Base-by-base conservation (phyloP, 164 flowering plant species). In the Magnolia kwangsiensis region DNA sequence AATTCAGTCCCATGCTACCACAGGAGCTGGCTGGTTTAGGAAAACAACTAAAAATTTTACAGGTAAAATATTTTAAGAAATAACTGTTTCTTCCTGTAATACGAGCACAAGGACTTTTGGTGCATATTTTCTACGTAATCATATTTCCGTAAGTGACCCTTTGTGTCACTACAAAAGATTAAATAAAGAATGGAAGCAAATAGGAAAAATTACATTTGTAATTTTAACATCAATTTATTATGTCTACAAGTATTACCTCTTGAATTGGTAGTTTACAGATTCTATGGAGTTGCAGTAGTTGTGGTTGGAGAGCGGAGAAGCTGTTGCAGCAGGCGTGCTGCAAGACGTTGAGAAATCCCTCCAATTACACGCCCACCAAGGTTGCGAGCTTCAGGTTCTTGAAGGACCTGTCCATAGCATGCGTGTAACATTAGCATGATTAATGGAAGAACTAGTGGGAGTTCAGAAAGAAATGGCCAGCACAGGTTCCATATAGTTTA, bases 291-390 rank as follows among this genome's bases (percentile, higher is more conserved):
- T 64, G 76, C n/a, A 7, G 76, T 71, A 76, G 31, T 78, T 68
- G 91, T 68, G 50, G 90, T 65, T 63, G 95, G 90, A 49, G 82
- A 63, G 27, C 89, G 85, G 4, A 95, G 98, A 80, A 95, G 84
- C 80, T 93, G 98, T 80, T 91, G 98, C 72, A 95, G 86, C 37
- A 93, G 81, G 58, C 98, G 91, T 1, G 98, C 98, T 59, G 97
- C 98, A 61, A 95, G 85, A 75, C 98, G 97, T 63, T 90, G 97
- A 51, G 90, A 84, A 45, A 91, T 84, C 59, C 98, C 98, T 71
- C 92, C 93, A 76, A 88, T 67, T 76, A 95, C 87, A 72, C 92
- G 93, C 4, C 89, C 90, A 50, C 98, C 97, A 51, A 95, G 85
- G 78, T 51, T 79, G 37, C 90, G 91, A 61, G 89, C 96, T 80